Base-by-base conservation (phyloP, 2,329 filamentous ascomycete genomes). In the Tolypocladium endophyticum region DNA sequence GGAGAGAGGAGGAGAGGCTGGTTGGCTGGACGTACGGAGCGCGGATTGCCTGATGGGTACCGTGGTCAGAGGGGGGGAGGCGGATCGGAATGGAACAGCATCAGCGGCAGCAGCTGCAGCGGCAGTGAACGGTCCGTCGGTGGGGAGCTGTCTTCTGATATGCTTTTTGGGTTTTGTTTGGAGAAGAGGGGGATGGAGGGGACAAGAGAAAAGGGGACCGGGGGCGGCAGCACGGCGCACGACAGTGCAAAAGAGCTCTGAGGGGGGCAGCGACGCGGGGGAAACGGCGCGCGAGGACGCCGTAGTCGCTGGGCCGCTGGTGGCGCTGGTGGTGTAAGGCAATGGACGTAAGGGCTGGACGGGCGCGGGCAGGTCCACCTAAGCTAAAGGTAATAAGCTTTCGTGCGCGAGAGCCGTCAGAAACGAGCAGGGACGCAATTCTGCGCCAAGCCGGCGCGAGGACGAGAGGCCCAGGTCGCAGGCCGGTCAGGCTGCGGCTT, bases 131-230 rank as follows among this genome's bases (percentile, higher is more conserved):
- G 52, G 58, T 56, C 54, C 30, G 30, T 54, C 20, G 58, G 59
- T 58, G 56, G 59, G 56, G 56, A 58, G 28, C 52, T 35, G 53
- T 33, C 50, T 53, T 52, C 23, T 58, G 56, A 58, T 60, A 58
- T 58, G 50, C 56, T 58, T 60, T 60, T 56, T 36, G 18, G 39
- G 39, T 33, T 39, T 60, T 36, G 52, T 52, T 56, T 58, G 35
- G 55, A 45, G 55, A 38, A 55, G 43, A 28, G 12, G 50, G 14
- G 33, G n/a, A 33, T 23, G 47, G 55, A 38, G 50, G 36, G 38
- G 28, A 50, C 54, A 43, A 28, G 58, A 55, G 36, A 41, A 50
- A 30, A 56, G 30, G 47, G 16, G 58, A 53, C 28, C 41, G 36
- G 35, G 35, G 54, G 25, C 25, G 58, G 25, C 45, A 47, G 43